Evolutionary conservation across 2,329 filamentous ascomycete genomes (phyloP).

Genomic region (Fusarium longipes): DNA sequence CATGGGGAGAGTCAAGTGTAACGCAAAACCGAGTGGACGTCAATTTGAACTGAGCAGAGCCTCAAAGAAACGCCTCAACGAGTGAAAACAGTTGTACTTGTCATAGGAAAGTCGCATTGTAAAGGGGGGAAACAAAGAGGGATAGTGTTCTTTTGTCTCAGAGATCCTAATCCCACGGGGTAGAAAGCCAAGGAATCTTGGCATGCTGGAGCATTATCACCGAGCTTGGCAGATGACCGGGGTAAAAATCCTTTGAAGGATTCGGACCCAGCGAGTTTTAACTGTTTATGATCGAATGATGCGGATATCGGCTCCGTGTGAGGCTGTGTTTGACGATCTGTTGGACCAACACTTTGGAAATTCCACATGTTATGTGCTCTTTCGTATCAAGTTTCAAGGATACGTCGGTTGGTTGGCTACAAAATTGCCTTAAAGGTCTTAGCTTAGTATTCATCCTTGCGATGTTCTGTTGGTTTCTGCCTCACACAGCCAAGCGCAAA

Average conservation of each 20-base stretch:
- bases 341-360: neutral
- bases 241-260: neutral
- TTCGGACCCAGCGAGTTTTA: neutral
- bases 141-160: neutral
- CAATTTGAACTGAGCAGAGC: neutral
- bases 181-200: constrained; percentile 14
- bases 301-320: neutral
- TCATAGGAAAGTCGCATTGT: neutral
- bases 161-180: neutral
- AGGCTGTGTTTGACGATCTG: neutral
- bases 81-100: neutral
- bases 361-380: too few relatives aligned
- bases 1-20: constrained; percentile 3
- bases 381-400: fast-evolving
- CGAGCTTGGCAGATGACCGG: constrained; percentile 9
- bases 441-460: neutral
- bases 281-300: too few relatives aligned
- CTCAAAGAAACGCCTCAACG: neutral
- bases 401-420: neutral
- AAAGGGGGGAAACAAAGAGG: neutral
- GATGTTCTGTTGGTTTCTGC: too few relatives aligned
- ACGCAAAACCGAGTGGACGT: neutral
- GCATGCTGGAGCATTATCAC: neutral
- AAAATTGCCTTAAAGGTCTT: neutral
- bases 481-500: too few relatives aligned